A percentile compares a stretch with the other conserved stretches of the same genome.
phyloP scores from a whole-genome alignment of 169 alveolate genomes.

The Plasmodium vinckei region DNA sequence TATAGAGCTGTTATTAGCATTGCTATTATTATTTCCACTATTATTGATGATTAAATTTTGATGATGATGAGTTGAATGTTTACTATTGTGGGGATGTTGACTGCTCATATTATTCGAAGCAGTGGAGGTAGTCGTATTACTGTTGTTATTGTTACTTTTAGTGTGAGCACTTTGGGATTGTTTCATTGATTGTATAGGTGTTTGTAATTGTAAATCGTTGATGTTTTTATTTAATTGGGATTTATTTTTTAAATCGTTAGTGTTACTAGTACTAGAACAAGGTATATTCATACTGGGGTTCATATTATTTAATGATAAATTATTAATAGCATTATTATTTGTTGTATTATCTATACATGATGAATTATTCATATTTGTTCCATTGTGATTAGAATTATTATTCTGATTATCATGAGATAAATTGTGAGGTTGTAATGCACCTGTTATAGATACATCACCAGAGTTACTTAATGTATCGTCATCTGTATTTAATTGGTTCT shows the following conservation, averaged over 20 bases:
- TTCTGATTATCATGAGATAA: slow-evolving; percentile 36
- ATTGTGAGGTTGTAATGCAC: slow-evolving; percentile 27
- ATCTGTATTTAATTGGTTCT: slow-evolving; percentile 49
- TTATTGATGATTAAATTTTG: slow-evolving; percentile 25
- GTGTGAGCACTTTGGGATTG: slow-evolving; percentile 18
- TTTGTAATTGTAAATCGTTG: slow-evolving; percentile 49
- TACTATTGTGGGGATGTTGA: slow-evolving; percentile 21
- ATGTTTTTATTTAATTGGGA: slow-evolving; percentile 54
- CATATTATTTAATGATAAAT: slow-evolving; percentile 38
- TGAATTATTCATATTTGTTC: slow-evolving; percentile 14
- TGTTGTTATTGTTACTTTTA: slow-evolving; percentile 17
- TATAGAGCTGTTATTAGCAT: slow-evolving; percentile 28
- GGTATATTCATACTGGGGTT: slow-evolving; percentile 32
- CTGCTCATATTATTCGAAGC: background rate
- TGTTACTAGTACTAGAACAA: slow-evolving; percentile 6
- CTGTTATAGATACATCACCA: slow-evolving; percentile 59
- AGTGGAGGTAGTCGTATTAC: slow-evolving; percentile 1
- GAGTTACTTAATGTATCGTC: slow-evolving; percentile 67
- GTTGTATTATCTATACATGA: slow-evolving; percentile 26
- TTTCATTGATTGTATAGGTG: slow-evolving; percentile 18
- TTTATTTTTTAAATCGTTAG: slow-evolving; percentile 56
- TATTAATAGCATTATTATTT: slow-evolving; percentile 27
- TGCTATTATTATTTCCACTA: background rate
- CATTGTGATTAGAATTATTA: slow-evolving; percentile 31
- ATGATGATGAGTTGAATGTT: slow-evolving; percentile 56